Evolutionary conservation across 2,329 filamentous ascomycete genomes (phyloP).

Genomic region (Keithomyces neogunnii): DNA sequence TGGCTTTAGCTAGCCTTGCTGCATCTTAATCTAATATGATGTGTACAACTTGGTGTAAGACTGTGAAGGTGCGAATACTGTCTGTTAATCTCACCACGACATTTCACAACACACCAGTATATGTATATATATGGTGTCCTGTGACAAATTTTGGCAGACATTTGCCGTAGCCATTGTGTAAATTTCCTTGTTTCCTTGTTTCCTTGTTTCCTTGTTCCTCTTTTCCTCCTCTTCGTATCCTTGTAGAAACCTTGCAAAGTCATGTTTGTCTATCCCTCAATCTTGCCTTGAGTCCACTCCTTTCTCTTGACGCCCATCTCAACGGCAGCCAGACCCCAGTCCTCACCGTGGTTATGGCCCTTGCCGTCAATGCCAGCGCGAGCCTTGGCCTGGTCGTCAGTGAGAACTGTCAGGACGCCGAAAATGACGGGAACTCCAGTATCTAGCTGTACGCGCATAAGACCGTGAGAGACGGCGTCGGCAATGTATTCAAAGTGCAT

Average conservation of each 20-base stretch:
- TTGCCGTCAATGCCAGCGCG: constrained; percentile 64
- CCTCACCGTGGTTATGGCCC: constrained; percentile 88
- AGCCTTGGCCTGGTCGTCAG: constrained; percentile 76
- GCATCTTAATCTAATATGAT: constrained; percentile 1
- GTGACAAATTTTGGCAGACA: no score
- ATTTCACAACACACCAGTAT: no score
- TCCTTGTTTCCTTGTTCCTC: no score
- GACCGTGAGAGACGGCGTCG: constrained; percentile 78
- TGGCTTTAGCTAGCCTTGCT: not conserved
- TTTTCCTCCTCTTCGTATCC: no score
- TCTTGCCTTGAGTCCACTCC: constrained; percentile 68
- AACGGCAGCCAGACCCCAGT: constrained; percentile 91
- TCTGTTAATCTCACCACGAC: no score
- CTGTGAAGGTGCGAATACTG: no score
- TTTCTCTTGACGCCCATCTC: constrained; percentile 85
- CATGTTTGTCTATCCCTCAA: constrained; percentile 28
- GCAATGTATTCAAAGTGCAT: constrained; percentile 99
- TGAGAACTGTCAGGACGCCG: constrained; percentile 81
- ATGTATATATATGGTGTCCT: no score
- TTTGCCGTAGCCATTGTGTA: not conserved
- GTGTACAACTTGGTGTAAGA: not conserved
- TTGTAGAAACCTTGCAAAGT: no score
- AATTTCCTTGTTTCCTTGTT: not conserved
- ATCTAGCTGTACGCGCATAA: constrained; percentile 93
- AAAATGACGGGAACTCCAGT: constrained; percentile 84